These are phyloP conservation scores for Penicillium hordei DNA, from an alignment of 2,329 filamentous ascomycete species.

Conservation along the genomic window DNA sequence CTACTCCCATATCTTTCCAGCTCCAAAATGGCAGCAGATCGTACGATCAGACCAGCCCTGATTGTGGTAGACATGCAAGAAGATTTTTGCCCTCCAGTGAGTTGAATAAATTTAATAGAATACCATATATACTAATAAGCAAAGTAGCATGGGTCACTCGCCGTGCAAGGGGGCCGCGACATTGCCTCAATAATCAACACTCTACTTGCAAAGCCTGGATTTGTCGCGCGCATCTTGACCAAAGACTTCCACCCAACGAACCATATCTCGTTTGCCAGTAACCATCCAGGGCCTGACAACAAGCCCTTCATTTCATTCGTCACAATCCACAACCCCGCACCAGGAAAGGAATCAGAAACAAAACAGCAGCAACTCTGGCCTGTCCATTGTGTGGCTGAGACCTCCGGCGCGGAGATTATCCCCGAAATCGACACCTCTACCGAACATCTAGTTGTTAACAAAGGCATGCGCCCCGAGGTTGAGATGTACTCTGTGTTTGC, in stretches of 20 bases:
- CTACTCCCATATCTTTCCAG: not conserved
- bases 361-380: constrained; percentile 80
- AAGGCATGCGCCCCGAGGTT: constrained; percentile 70
- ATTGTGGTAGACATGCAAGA: constrained; percentile 88
- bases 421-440: constrained; percentile 63
- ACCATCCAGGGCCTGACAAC: constrained; percentile 65
- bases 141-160: constrained; percentile 73
- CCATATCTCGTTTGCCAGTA: constrained; percentile 86
- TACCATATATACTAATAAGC: not conserved
- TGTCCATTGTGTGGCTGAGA: constrained; percentile 78
- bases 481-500: constrained; percentile 96
- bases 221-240: constrained; percentile 76
- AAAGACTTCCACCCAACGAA: constrained; percentile 82
- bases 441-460: constrained; percentile 70
- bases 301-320: constrained; percentile 65
- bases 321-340: constrained; percentile 54
- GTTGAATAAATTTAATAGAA: constrained; percentile 26
- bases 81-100: constrained; percentile 88
- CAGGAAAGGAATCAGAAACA: constrained; percentile 57
- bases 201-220: constrained; percentile 67
- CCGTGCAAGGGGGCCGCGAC: constrained; percentile 70
- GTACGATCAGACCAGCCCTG: constrained; percentile 51
- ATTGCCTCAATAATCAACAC: constrained; percentile 71
- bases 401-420: constrained; percentile 70
- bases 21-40: constrained; percentile 1